Evolutionary conservation across 1,139 yeast species (phyloP), one percentile per base, ranked within the genome.

Genomic region (Zygoascus sp.): DNA sequence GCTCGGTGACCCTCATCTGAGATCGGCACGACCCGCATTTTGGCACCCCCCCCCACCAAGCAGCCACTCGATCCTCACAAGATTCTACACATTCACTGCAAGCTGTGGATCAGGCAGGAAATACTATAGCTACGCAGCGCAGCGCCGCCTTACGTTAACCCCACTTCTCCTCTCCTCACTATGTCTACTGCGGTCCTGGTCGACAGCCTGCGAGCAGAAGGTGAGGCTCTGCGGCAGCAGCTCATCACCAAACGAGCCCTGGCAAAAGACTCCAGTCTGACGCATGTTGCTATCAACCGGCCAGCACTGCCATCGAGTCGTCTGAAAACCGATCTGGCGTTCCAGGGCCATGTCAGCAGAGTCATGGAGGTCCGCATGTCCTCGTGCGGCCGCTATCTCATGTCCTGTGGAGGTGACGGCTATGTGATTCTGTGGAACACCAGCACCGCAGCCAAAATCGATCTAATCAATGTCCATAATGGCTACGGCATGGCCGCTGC

Each of bases 351-450:
- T 62, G 79, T 76, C 54, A 83, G 81, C 58, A 87, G 89, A 61
- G 76, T 89, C 19, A 75, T 81, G 15, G 80, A 80, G 52, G 69
- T 85, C 53, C 73, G 79, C 46, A 85, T 96, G 92, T 75, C 81
- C 44, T 61, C 69, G 0, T 83, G 84, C 58, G 77, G 86, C 13
- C 65, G 69, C 36, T 73, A 71, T 37, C 61, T 90, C 2, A 67
- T 88, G 9, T 79, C 89, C 39, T 88, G 89, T 0, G 81, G 47
- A 28, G 96, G 87, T 61, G 97, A 90, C 65, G 96, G 96, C 2
- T 84, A 79, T 59, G 73, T 88, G 72, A 73, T 90, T 42, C 65
- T 88, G 25, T 90, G 97, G 97, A 92, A 89, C 62, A 75, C 89
- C 0, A 69, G 76, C 2, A 77, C 87, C 0, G 92, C 92, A 2